These are phyloP conservation scores for Clonostachys solani DNA, from an alignment of 2,329 filamentous ascomycete species.

Conservation along the genomic window DNA sequence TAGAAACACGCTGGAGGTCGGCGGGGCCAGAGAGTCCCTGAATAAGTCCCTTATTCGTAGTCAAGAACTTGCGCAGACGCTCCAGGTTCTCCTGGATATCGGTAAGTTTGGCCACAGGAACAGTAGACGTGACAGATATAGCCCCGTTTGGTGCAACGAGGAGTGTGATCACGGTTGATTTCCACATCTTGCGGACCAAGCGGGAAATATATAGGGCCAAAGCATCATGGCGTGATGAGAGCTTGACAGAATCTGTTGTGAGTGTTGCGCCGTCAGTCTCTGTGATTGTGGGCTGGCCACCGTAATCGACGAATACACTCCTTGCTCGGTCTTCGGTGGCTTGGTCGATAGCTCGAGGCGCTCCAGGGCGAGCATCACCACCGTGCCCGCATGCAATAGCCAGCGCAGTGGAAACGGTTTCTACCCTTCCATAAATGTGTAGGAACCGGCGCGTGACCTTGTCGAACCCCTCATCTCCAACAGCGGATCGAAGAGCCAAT, in stretches of 20 bases:
- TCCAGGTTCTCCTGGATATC: conserved; percentile 77
- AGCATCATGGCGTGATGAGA: conserved; percentile 86
- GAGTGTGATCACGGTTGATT: conserved; percentile 64
- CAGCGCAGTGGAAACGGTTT: conserved; percentile 85
- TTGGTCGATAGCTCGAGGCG: conserved; percentile 75
- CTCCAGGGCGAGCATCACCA: conserved; percentile 66
- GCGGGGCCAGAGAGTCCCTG: conserved; percentile 91
- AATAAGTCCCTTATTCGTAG: conserved; percentile 85
- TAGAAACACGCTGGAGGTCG: conserved; percentile 71
- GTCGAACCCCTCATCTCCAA: conserved; percentile 5
- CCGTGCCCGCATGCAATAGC: conserved; percentile 95
- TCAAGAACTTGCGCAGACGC: conserved; percentile 75
- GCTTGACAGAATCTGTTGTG: conserved; percentile 75
- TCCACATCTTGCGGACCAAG: conserved; percentile 88
- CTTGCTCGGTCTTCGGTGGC: conserved; percentile 81
- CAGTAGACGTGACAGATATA: conserved; percentile 60
- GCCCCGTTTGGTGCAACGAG: conserved; percentile 44
- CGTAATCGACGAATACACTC: conserved; percentile 86
- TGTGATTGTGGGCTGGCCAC: conserved; percentile 79
- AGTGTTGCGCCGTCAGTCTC: conserved; percentile 70
- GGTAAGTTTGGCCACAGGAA: conserved; percentile 65
- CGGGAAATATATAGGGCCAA: conserved; percentile 84
- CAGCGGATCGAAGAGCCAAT: conserved; percentile 1
- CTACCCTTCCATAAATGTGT: conserved; percentile 78
- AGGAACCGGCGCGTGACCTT: conserved; percentile 81